phyloP scores from a whole-genome alignment of 495 filamentous ascomycete genomes.

The Aspergillus haitiensis region DNA sequence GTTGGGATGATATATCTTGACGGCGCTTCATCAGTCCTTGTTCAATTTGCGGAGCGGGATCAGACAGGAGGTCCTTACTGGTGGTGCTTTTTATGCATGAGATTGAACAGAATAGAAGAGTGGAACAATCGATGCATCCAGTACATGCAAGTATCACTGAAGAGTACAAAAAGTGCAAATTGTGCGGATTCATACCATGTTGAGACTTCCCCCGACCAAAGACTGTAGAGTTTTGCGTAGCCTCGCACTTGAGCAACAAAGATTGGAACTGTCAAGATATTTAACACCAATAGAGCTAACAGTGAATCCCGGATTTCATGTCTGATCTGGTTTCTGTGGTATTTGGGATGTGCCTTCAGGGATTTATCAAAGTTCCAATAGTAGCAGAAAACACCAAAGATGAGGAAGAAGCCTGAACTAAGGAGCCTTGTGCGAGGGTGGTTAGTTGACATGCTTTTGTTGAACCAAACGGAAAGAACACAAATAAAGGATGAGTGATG shows the following conservation, averaged over 20 bases:
- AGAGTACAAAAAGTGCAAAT: conserved; percentile 84
- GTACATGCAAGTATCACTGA: conserved; percentile 91
- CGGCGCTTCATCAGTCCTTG: too few relatives aligned
- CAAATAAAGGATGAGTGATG: too few relatives aligned
- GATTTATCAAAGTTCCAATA: conserved; percentile 69
- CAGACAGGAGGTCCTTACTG: conserved; percentile 60
- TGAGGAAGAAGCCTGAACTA: too few relatives aligned
- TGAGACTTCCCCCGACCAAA: conserved; percentile 64
- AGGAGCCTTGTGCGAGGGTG: too few relatives aligned
- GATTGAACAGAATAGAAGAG: conserved; percentile 76
- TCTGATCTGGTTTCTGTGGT: conserved; percentile 82
- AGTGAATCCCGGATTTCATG: conserved; percentile 78
- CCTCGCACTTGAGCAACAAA: conserved; percentile 82
- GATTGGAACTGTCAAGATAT: conserved; percentile 72
- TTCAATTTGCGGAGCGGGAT: too few relatives aligned
- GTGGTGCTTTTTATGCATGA: conserved; percentile 92
- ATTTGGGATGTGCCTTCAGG: conserved; percentile 82
- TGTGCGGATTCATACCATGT: conserved; percentile 74
- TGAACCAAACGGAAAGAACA: too few relatives aligned
- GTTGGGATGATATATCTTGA: conserved; percentile 72
- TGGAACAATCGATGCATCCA: conserved; percentile 88
- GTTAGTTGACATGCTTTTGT: too few relatives aligned
- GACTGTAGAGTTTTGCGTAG: conserved; percentile 82
- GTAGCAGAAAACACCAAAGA: too few relatives aligned
- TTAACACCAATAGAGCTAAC: conserved; percentile 71